Evolutionary conservation across 2,329 filamentous ascomycete genomes (phyloP), one percentile per base, ranked within the genome.

Genomic region (Hansfordia pulvinata): DNA sequence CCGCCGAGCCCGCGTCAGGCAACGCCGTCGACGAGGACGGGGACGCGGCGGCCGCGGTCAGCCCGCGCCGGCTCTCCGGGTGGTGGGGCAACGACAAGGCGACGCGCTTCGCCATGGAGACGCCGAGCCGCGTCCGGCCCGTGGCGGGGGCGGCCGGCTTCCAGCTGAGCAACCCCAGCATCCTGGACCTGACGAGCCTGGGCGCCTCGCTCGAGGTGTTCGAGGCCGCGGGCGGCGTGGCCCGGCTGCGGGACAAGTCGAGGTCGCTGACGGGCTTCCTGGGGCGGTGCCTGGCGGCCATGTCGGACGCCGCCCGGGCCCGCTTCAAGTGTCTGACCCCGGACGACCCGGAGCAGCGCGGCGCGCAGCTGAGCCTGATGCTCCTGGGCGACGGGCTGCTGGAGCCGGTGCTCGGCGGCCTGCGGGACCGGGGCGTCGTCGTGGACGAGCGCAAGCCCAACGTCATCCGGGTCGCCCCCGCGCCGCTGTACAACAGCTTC

Each of bases 21-120:
- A n/a, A n/a, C n/a, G n/a, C n/a, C n/a, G n/a, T n/a, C n/a, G n/a
- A n/a, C n/a, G n/a, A n/a, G n/a, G 50, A 54, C 20, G 46, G 44
- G 15, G 60, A 66, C 4, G 40, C 49, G 41, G 51, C 56, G n/a
- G 47, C 50, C 10, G 44, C 52, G 8, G 44, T 58, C 1, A 86
- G 75, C 43, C 62, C 64, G 10, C 75, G 71, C 5, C 67, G 85
- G 4, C 58, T 93, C 2, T 63, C 71, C 18, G 86, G 85, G 14
- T 93, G 85, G 85, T 93, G 88, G 69, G 85, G 85, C 27, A 76
- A 73, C 28, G 77, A 85, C 53, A 84, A 84, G 52, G 53, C 58
- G 25, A 72, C 71, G 18, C 65, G 85, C 10, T 93, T 93, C 57
- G 63, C 71, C 37, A 93, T 93, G 85, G 72, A 76, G 30, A n/a